Evolutionary conservation across 73 alveolate species (phyloP), one percentile per base, ranked within the genome.

Genomic region (Blepharisma stoltei): DNA sequence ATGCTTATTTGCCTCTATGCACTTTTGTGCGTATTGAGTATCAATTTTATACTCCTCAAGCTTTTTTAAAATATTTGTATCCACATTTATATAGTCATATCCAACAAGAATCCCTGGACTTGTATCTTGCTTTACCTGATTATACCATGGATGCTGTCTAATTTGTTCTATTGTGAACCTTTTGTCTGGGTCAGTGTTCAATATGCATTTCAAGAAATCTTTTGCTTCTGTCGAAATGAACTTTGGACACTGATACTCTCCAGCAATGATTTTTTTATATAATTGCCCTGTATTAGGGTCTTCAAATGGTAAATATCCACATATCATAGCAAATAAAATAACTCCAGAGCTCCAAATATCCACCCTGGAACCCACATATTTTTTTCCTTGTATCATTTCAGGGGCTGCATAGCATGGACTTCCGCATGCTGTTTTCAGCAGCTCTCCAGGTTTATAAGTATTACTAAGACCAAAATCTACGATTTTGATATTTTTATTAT

Each of bases 321-420:
- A 94, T 46, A 96, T 84, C 98, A 96, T 94, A 21, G 98, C 98
- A 86, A 86, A 96, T 45, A 96, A 86, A 43, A 96, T 93, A 4
- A 96, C 96, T 45, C 99, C 99, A 66, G 98, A 87, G 67, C 97
- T 85, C 99, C 99, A 96, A 25, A 96, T 89, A 83, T 96, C 99
- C 25, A 86, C 92, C 52, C 90, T 90, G 38, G 90, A 82, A 21
- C 99, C 99, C 54, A 81, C 87, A 84, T 96, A 96, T 79, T 86
- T 82, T 21, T 92, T 89, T 4, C 98, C 97, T 38, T 82, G 86
- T 9, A 92, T 71, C 98, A 93, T 91, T 77, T 93, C 98, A 6
- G 98, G 98, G n/a, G 98, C 95, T 7, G 97, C 97, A 81, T 93
- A 93, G 77, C 96, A 89, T 20, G 96, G 96, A 71, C 93, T 77